Evolutionary conservation across 176 grass and related monocot genomes (phyloP).

Genomic region (Oryza brachyantha): DNA sequence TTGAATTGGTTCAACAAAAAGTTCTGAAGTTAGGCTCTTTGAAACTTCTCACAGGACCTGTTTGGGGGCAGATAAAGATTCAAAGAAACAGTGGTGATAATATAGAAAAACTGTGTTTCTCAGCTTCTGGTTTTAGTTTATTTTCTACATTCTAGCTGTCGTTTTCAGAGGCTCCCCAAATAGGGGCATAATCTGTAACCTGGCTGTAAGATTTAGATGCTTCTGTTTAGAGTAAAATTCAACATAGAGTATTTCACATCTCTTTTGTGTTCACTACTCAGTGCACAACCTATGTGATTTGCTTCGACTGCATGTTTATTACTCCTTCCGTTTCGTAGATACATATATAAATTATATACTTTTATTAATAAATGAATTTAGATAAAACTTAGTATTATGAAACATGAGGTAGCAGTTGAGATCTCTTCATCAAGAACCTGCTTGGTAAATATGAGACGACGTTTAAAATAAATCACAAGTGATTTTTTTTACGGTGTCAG

Average conservation of each 20-base stretch:
- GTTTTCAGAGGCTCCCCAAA: too few relatives aligned
- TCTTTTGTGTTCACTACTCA: background rate
- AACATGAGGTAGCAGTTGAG: too few relatives aligned
- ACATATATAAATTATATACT: too few relatives aligned
- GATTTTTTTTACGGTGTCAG: background rate
- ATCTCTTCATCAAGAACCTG: background rate
- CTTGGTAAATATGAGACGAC: background rate
- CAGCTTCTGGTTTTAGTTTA: too few relatives aligned
- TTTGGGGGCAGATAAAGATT: too few relatives aligned
- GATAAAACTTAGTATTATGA: too few relatives aligned
- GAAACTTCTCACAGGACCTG: background rate
- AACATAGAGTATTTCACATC: background rate
- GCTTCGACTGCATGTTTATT: background rate
- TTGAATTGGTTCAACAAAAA: background rate
- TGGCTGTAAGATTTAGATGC: background rate
- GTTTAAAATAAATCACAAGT: background rate
- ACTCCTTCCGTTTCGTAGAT: too few relatives aligned
- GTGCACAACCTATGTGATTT: background rate
- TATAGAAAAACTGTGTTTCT: too few relatives aligned
- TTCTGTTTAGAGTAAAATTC: background rate
- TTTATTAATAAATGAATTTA: too few relatives aligned
- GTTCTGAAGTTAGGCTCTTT: background rate
- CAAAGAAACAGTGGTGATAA: too few relatives aligned
- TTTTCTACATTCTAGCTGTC: too few relatives aligned
- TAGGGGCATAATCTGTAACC: too few relatives aligned